Evolutionary conservation across 768 basidiomycete genomes (phyloP).

Genomic region (Termitomyces bulborhizus): DNA sequence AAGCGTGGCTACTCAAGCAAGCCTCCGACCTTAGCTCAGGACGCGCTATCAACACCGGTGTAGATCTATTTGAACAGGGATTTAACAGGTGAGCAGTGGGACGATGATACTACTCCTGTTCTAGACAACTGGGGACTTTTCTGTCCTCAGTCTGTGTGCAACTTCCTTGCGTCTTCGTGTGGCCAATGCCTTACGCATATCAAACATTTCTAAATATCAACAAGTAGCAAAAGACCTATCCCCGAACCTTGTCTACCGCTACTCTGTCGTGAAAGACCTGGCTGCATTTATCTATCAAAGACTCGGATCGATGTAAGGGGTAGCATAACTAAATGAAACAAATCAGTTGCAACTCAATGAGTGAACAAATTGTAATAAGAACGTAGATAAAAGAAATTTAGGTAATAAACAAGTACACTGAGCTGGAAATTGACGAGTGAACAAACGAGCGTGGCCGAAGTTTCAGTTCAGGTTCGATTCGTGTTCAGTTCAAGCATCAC

Average conservation of each 20-base stretch:
- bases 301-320: too few species aligned
- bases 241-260: constrained; percentile 37
- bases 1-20: not conserved
- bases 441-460: too few species aligned
- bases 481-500: too few species aligned
- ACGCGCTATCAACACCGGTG: not conserved
- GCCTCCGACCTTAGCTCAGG: not conserved
- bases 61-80: constrained; percentile 5
- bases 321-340: too few species aligned
- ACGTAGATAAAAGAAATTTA: too few species aligned
- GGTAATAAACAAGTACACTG: too few species aligned
- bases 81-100: not conserved
- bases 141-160: not conserved
- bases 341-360: too few species aligned
- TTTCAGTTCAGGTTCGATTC: too few species aligned
- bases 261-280: constrained; percentile 26
- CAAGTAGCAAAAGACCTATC: constrained; percentile 15
- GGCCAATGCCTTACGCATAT: not conserved
- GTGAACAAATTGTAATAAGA: too few species aligned
- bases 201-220: not conserved
- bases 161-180: constrained; percentile 1
- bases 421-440: too few species aligned
- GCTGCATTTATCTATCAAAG: not conserved
- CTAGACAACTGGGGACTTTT: not conserved
- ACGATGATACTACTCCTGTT: too few species aligned